These are phyloP conservation scores for Phoma sp. DNA, from an alignment of 2,329 filamentous ascomycete genomes.

Conservation along the genomic window DNA sequence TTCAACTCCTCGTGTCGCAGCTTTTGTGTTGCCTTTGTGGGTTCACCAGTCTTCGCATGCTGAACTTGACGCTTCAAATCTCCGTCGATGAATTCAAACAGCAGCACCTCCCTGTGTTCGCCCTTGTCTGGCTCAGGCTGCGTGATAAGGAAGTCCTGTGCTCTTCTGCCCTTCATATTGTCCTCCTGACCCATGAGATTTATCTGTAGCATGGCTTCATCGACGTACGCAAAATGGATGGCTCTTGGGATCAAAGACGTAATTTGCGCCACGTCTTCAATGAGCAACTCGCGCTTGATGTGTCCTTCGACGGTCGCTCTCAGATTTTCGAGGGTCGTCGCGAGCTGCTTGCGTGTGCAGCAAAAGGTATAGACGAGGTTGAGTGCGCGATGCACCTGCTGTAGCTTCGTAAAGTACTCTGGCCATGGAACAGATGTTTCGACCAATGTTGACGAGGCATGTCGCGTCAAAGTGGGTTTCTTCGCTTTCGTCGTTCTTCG, in stretches of 20 bases:
- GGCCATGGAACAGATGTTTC: conserved; percentile 73
- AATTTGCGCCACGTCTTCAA: conserved; percentile 84
- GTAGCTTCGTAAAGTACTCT: conserved; percentile 72
- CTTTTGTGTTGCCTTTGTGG: conserved; percentile 70
- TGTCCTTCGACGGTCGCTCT: conserved; percentile 84
- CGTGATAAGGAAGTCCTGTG: conserved; percentile 52
- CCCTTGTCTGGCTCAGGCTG: conserved; percentile 47
- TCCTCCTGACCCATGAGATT: conserved; percentile 75
- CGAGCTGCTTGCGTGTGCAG: conserved; percentile 87
- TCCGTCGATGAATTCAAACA: conserved; percentile 92
- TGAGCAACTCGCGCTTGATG: conserved; percentile 70
- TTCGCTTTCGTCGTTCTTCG: conserved; percentile 52
- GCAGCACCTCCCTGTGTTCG: conserved; percentile 71
- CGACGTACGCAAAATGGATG: conserved; percentile 84
- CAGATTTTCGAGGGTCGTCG: conserved; percentile 90
- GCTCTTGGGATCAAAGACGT: conserved; percentile 77
- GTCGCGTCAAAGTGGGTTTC: conserved; percentile 50
- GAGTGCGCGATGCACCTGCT: conserved; percentile 80
- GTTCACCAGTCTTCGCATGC: conserved; percentile 74
- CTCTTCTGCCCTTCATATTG: conserved; percentile 65
- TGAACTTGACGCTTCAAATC: conserved; percentile 83
- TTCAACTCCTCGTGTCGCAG: conserved; percentile 80
- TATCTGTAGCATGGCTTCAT: conserved; percentile 81
- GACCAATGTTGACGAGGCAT: conserved; percentile 57
- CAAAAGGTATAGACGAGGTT: conserved; percentile 96